Conservation (phyloP, 1,284 basidiomycete genomes). For the Ganoderma leucocontextum region DNA sequence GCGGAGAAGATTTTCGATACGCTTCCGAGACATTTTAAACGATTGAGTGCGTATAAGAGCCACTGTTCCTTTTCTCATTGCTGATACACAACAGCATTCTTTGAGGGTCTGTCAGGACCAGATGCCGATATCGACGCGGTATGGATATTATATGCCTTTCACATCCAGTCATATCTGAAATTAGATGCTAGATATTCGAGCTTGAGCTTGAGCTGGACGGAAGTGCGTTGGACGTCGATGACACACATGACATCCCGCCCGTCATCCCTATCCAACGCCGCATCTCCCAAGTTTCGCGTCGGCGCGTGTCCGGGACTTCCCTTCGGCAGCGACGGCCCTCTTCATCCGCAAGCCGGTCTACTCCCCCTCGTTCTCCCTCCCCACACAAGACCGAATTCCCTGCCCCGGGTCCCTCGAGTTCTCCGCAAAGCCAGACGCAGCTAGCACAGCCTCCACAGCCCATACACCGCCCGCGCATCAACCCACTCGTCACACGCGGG, state of each 20-base stretch:
- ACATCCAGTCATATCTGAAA: slow-evolving; percentile 9
- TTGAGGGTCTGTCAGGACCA: slow-evolving; percentile 81
- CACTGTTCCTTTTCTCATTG: slow-evolving; percentile 5
- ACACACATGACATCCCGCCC: slow-evolving; percentile 42
- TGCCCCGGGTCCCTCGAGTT: slow-evolving; percentile 26
- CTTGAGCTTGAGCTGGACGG: slow-evolving; percentile 74
- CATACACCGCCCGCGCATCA: slow-evolving; percentile 48
- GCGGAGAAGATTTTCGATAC: slow-evolving; percentile 76
- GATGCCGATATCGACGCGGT: slow-evolving; percentile 80
- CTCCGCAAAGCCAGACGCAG: slow-evolving; percentile 27
- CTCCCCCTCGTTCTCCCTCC: slow-evolving; percentile 30
- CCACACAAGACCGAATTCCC: slow-evolving; percentile 32
- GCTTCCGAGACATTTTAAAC: slow-evolving; percentile 74
- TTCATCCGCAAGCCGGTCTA: slow-evolving; percentile 27
- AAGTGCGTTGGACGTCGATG: slow-evolving; percentile 61
- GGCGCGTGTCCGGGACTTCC: slow-evolving; percentile 32
- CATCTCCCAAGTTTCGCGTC: slow-evolving; percentile 44
- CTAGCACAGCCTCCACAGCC: slow-evolving; percentile 35
- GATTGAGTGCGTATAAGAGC: slow-evolving; percentile 64
- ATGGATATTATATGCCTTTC: slow-evolving; percentile 37
- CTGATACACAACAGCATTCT: slow-evolving; percentile 48
- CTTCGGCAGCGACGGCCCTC: slow-evolving; percentile 24
- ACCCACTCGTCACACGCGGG: slow-evolving; percentile 54
- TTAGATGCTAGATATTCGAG: slow-evolving; percentile 75
- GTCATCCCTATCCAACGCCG: slow-evolving; percentile 41